Conservation (phyloP, 345 rosid species). For the Boechera retrofracta region DNA sequence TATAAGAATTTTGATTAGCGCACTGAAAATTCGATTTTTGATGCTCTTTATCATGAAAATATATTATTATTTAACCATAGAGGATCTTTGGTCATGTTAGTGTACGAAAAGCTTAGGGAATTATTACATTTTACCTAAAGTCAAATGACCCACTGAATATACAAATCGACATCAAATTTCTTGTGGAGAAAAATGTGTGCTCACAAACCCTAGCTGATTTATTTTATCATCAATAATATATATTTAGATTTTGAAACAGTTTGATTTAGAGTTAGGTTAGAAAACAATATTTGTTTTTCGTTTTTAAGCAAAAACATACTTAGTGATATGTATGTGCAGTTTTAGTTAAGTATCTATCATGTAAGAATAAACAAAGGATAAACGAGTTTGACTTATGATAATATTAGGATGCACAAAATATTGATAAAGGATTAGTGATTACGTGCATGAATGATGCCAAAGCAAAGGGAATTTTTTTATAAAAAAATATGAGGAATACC, state of each 20-base stretch:
- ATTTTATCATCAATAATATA: not conserved
- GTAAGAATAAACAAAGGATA: not conserved
- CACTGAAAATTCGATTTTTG: conserved; percentile 21
- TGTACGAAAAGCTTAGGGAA: conserved; percentile 22
- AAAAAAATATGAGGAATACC: not conserved
- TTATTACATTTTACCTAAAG: conserved; percentile 25
- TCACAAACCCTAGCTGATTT: not conserved
- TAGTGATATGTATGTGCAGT: not conserved
- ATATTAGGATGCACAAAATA: not conserved
- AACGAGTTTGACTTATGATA: not conserved
- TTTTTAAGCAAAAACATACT: not conserved
- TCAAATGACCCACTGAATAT: conserved; percentile 36
- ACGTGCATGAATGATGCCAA: not conserved
- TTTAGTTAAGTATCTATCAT: not conserved
- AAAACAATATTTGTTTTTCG: not conserved
- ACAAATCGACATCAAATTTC: not conserved
- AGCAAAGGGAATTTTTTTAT: not conserved
- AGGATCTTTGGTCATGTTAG: conserved; percentile 17
- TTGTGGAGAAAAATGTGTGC: not conserved
- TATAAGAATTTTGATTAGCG: conserved; percentile 28
- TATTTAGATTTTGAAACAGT: not conserved
- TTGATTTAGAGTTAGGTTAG: not conserved
- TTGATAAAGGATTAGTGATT: not conserved
- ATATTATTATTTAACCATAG: conserved; percentile 12
- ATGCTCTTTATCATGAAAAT: conserved; percentile 32